Evolutionary conservation across 805 yeast genomes (phyloP), one percentile per base, ranked within the genome.

Genomic region (Starmera dryadoides): DNA sequence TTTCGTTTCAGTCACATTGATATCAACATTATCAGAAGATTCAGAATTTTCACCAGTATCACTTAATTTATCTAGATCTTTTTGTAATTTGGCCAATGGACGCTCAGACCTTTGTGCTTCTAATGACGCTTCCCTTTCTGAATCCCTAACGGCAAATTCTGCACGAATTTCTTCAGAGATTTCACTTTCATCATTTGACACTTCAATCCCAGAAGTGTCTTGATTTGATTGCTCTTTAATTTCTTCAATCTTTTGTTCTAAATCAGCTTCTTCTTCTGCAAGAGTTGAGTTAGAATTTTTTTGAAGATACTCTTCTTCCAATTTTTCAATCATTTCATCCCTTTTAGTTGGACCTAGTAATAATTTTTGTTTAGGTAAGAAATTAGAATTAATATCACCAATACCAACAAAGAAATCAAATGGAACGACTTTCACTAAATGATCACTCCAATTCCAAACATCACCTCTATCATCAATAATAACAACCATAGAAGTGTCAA

Each of bases 381-480:
- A 88, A 48, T 87, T 81, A 17, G 96, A 86, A 54, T 93, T 93
- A 54, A 93, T 93, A 64, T 93, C 98, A 22, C 98, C 98, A 41
- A 91, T 87, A 10, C 98, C 98, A 29, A 89, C 95, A 53, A 93
- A 93, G 52, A 93, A 93, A 57, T 86, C 95, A 58, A 87, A 93
- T 0, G 98, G 98, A 2, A 88, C 83, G 5, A 91, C 98, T 60
- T 91, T 86, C 42, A 93, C 78, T 50, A 93, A 65, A 56, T 93
- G 89, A 11, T 83, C 79, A 48, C 87, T 85, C 98, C 98, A 93
- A 54, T 85, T 86, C 98, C 98, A 93, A 17, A 93, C 98, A 59
- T 93, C 98, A 3, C 97, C 98, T 57, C 98, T 75, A 59, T 93
- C 98, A 60, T 93, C 98, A 43, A 93, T 93, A 34, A 93, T 81